phyloP scores from a whole-genome alignment of 371 early-diverging fungal species.

The Quaeritorhiza haematococci region DNA sequence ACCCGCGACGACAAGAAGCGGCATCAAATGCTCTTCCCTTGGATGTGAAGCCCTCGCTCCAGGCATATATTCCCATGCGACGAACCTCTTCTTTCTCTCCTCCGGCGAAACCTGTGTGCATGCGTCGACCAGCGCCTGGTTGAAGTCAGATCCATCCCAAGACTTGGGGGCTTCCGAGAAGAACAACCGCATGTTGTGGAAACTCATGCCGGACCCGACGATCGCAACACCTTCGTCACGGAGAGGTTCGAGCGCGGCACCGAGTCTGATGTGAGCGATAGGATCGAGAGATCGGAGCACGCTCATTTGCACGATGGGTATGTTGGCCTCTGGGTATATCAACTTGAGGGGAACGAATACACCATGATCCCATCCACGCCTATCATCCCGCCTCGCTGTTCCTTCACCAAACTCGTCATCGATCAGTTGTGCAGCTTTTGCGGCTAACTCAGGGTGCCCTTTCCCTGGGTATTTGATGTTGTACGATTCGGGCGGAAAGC shows the following conservation, averaged over 20 bases:
- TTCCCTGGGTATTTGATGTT: constrained; percentile 30
- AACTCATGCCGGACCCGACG: constrained; percentile 28
- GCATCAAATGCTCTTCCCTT: constrained; percentile 37
- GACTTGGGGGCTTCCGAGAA: constrained; percentile 5
- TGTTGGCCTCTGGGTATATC: constrained; percentile 8
- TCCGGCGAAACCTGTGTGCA: neutral
- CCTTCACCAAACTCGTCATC: neutral
- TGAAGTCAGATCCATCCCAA: neutral
- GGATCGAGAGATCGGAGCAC: constrained; percentile 20
- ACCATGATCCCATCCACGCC: constrained; percentile 11
- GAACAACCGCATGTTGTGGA: constrained; percentile 26
- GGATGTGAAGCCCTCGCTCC: constrained; percentile 15
- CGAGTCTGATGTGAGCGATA: constrained; percentile 15
- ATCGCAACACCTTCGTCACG: constrained; percentile 32
- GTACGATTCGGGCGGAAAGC: constrained; percentile 39
- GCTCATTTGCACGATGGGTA: constrained; percentile 31
- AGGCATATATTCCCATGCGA: constrained; percentile 1
- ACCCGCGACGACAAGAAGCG: constrained; percentile 32
- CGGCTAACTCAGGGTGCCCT: constrained; percentile 30
- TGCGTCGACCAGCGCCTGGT: neutral
- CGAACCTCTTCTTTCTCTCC: constrained; percentile 2
- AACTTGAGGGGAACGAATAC: constrained; percentile 30
- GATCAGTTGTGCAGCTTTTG: constrained; percentile 2
- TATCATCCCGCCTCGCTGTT: neutral
- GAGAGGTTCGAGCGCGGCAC: constrained; percentile 22